Evolutionary conservation across 2,329 filamentous ascomycete species (phyloP).

Genomic region (Cephalotrichum gorgonifer): DNA sequence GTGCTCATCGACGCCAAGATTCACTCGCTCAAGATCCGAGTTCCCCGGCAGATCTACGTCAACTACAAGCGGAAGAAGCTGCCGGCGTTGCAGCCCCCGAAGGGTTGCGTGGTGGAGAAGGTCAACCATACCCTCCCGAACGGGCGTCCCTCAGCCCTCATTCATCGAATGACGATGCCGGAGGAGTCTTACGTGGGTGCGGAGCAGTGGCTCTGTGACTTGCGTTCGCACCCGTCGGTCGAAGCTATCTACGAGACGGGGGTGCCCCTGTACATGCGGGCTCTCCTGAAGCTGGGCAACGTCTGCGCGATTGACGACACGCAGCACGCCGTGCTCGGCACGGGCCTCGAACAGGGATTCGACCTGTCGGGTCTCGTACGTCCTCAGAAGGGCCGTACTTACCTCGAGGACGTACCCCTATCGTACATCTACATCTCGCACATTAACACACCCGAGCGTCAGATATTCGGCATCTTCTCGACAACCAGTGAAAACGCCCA

Average conservation of each 20-base stretch:
- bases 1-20: constrained; percentile 91
- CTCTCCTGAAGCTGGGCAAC: constrained; percentile 81
- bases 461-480: constrained; percentile 91
- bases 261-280: constrained; percentile 75
- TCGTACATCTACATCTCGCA: constrained; percentile 91
- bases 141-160: constrained; percentile 82
- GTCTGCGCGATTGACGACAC: constrained; percentile 87
- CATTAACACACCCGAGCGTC: constrained; percentile 77
- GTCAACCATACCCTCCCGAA: constrained; percentile 91
- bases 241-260: constrained; percentile 97
- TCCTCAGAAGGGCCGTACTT: constrained; percentile 52
- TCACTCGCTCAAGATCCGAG: constrained; percentile 77
- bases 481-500: constrained; percentile 70
- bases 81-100: constrained; percentile 70
- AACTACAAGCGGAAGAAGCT: constrained; percentile 83
- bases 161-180: constrained; percentile 87
- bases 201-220: constrained; percentile 9
- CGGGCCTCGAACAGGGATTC: constrained; percentile 87
- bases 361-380: constrained; percentile 68
- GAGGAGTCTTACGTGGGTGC: constrained; percentile 78
- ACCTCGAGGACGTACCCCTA: constrained; percentile 64
- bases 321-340: constrained; percentile 83
- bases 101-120: constrained; percentile 81
- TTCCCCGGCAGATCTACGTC: constrained; percentile 80
- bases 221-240: constrained; percentile 62